A percentile compares a stretch with the other conserved stretches of the same genome.
These are phyloP conservation scores for Kluyveromyces wickerhamii DNA, from an alignment of 805 yeast genomes.

Conservation along the genomic window DNA sequence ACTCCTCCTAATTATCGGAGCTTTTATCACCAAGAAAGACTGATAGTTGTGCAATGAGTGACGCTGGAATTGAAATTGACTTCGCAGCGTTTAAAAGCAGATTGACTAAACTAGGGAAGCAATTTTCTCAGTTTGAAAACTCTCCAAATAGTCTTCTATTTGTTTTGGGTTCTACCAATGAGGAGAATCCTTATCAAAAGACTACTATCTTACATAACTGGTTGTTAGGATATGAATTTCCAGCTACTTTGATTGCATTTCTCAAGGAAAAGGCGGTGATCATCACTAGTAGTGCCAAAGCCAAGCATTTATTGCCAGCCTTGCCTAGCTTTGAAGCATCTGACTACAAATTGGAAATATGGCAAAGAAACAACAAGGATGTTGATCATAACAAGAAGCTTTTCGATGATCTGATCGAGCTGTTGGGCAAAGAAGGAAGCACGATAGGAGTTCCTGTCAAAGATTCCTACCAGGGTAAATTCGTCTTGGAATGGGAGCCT, in stretches of 20 bases:
- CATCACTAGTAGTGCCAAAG: slow-evolving; percentile 77
- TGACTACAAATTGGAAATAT: slow-evolving; percentile 41
- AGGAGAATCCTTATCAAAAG: slow-evolving; percentile 83
- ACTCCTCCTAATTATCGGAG: background rate
- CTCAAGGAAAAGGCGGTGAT: slow-evolving; percentile 52
- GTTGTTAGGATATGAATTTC: slow-evolving; percentile 91
- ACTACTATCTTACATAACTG: slow-evolving; percentile 82
- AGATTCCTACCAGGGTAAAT: slow-evolving; percentile 77
- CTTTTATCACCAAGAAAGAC: background rate
- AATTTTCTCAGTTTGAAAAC: slow-evolving; percentile 23
- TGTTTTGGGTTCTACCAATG: slow-evolving; percentile 78
- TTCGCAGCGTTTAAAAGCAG: slow-evolving; percentile 24
- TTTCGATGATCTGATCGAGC: slow-evolving; percentile 47
- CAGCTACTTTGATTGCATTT: slow-evolving; percentile 74
- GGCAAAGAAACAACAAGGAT: slow-evolving; percentile 72
- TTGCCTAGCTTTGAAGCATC: slow-evolving; percentile 38
- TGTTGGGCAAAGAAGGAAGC: slow-evolving; percentile 38
- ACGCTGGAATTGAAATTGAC: slow-evolving; percentile 29
- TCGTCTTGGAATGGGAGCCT: slow-evolving; percentile 71
- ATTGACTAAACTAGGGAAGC: slow-evolving; percentile 20
- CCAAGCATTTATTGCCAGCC: slow-evolving; percentile 51
- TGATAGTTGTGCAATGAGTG: slow-evolving; percentile 7
- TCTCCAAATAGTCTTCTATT: slow-evolving; percentile 45
- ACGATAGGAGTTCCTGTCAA: slow-evolving; percentile 63
- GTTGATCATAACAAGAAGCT: slow-evolving; percentile 61